Evolutionary conservation across 345 rosid species (phyloP), one percentile per base, ranked within the genome.

Genomic region (Cochlearia excelsa): DNA sequence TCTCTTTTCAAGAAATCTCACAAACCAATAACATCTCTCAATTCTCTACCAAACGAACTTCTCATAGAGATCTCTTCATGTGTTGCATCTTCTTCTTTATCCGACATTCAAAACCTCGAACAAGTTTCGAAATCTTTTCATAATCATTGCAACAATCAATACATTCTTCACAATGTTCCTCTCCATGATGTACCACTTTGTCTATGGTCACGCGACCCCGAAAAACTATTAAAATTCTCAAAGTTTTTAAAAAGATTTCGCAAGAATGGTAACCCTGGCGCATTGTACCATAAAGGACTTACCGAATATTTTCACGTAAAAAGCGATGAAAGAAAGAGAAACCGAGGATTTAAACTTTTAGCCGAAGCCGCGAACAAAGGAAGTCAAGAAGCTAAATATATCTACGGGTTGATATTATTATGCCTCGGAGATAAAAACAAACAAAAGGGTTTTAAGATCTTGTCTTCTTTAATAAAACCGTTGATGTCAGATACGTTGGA

Each of bases 121-220:
- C 6, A 6, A 30, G 70, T 56, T 31, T 66, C 56, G 1, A 56
- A 66, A 66, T 40, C 63, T 7, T 55, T 56, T 23, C 34, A 30
- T 16, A 29, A 10, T 10, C 1, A 9, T 3, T 46, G 42, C 34
- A 48, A 66, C 3, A 35, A 56, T 3, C 11, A 2, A 5, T 9
- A 47, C 1, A 6, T 66, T 48, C 3, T 55, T 1, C 29, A 2
- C 1, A 23, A 9, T 0, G 7, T 47, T 1, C n/a, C 49, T 1
- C 33, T 56, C 56, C 26, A 38, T 9, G n/a, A 55, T 6, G 4
- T 55, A 3, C 49, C 47, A 29, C 26, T 56, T 4, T 16, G 30
- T 4, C 47, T 48, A 28, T 65, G 69, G 69, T 4, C 0, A 7
- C 30, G 2, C 4, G 6, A 47, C 41, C 30, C 2, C 3, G 9